These are phyloP conservation scores for Neurospora cerealis DNA, from an alignment of 495 filamentous ascomycete genomes.

Conservation along the genomic window DNA sequence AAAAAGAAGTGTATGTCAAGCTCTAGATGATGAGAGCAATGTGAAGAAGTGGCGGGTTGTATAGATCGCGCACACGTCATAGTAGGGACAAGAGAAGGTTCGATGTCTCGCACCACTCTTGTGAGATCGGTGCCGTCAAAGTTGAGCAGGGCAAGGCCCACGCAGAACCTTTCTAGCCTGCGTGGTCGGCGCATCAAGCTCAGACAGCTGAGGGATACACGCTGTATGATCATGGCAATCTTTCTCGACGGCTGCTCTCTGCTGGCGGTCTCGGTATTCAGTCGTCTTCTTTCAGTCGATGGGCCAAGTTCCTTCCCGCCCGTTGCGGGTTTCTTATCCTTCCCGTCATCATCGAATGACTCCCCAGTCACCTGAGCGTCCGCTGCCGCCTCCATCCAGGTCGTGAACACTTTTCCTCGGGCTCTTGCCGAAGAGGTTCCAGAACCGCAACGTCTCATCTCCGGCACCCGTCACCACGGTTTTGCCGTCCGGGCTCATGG, in stretches of 20 bases:
- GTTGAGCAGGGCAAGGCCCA: neutral
- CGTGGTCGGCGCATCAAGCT: neutral
- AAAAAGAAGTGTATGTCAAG: neutral
- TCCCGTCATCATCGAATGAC: slow-evolving; percentile 49
- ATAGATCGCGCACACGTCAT: neutral
- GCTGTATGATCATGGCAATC: neutral
- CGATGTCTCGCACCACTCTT: neutral
- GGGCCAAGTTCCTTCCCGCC: neutral
- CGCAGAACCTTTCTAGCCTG: neutral
- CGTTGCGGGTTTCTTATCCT: neutral
- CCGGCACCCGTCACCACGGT: slow-evolving; percentile 93
- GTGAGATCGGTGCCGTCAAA: neutral
- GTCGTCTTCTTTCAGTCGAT: neutral
- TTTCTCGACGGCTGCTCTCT: neutral
- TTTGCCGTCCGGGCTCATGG: slow-evolving; percentile 92
- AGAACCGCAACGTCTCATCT: slow-evolving; percentile 92
- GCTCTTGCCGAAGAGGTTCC: slow-evolving; percentile 79
- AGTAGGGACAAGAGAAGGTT: neutral
- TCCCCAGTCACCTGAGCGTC: slow-evolving; percentile 57
- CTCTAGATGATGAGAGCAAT: neutral
- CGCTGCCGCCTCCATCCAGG: slow-evolving; percentile 34
- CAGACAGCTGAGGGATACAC: neutral
- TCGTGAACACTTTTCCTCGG: slow-evolving; percentile 37
- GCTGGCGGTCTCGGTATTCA: neutral
- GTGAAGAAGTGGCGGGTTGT: neutral